Percentiles rank a stretch among this genome's conserved stretches.
phyloP scores from a whole-genome alignment of 768 basidiomycete species.

The Phanerochaete sordida region DNA sequence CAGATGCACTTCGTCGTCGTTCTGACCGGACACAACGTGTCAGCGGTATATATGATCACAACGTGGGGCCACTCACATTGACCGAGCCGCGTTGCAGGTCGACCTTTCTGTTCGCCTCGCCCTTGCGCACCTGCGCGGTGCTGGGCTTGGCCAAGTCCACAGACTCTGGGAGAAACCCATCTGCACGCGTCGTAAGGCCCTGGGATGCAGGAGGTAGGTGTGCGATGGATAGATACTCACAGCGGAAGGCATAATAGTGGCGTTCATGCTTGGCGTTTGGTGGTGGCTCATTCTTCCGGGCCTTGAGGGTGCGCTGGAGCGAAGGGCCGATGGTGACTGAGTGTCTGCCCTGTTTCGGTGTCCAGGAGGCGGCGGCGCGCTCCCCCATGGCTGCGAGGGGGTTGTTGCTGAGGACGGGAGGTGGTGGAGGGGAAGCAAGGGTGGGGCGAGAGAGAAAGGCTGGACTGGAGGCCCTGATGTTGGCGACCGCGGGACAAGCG shows the following conservation, averaged over 20 bases:
- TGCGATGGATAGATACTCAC: too few species aligned
- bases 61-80: conserved; percentile 44
- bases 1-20: conserved; percentile 44
- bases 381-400: conserved; percentile 34
- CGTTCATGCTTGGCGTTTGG: conserved; percentile 46
- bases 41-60: not conserved
- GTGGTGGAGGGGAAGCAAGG: conserved; percentile 5
- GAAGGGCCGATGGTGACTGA: conserved; percentile 60
- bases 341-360: conserved; percentile 56
- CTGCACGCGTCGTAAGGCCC: conserved; percentile 35
- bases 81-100: conserved; percentile 62
- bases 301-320: conserved; percentile 61
- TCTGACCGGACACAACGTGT: conserved; percentile 29
- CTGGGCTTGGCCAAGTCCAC: conserved; percentile 66
- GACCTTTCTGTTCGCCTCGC: conserved; percentile 48
- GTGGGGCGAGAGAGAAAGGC: not conserved
- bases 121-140: conserved; percentile 56
- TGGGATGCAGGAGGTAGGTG: too few species aligned
- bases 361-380: conserved; percentile 44
- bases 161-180: conserved; percentile 73
- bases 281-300: conserved; percentile 51
- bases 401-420: conserved; percentile 9
- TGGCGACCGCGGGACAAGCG: not conserved
- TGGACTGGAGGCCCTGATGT: not conserved
- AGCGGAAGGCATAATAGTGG: conserved; percentile 77